phyloP scores from a whole-genome alignment of 2,329 filamentous ascomycete species.

The Colletotrichum lupini region DNA sequence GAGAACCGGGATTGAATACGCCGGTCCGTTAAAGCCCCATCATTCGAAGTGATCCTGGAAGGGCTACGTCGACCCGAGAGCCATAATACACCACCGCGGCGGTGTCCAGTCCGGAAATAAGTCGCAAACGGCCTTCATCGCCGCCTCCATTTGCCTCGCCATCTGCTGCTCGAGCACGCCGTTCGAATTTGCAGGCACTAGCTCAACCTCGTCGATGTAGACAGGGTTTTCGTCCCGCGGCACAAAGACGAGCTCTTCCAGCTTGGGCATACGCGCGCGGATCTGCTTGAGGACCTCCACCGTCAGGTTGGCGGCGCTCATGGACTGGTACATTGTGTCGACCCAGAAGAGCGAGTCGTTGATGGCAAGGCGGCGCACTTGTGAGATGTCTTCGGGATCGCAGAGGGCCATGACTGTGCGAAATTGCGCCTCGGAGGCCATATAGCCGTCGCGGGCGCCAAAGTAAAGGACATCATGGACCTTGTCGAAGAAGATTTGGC shows the following conservation, averaged over 20 bases:
- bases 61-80: constrained; percentile 33
- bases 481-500: constrained; percentile 55
- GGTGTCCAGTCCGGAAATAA: constrained; percentile 46
- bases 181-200: constrained; percentile 39
- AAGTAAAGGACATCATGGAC: constrained; percentile 59
- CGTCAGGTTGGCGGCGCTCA: constrained; percentile 52
- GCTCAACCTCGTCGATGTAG: constrained; percentile 42
- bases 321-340: constrained; percentile 48
- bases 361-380: constrained; percentile 56
- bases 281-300: constrained; percentile 53
- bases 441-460: constrained; percentile 55
- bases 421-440: constrained; percentile 58
- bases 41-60: neutral
- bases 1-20: neutral
- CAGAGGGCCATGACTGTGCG: constrained; percentile 56
- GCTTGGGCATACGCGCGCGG: constrained; percentile 48
- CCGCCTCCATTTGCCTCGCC: constrained; percentile 47
- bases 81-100: constrained; percentile 51
- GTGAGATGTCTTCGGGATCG: constrained; percentile 51
- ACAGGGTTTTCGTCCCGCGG: constrained; percentile 50
- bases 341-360: constrained; percentile 55
- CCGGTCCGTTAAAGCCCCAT: neutral
- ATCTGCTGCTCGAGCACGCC: constrained; percentile 48
- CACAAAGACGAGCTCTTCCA: constrained; percentile 58
- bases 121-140: constrained; percentile 46